Evolutionary conservation across 495 filamentous ascomycete genomes (phyloP).

Genomic region (Penicillium soppii): DNA sequence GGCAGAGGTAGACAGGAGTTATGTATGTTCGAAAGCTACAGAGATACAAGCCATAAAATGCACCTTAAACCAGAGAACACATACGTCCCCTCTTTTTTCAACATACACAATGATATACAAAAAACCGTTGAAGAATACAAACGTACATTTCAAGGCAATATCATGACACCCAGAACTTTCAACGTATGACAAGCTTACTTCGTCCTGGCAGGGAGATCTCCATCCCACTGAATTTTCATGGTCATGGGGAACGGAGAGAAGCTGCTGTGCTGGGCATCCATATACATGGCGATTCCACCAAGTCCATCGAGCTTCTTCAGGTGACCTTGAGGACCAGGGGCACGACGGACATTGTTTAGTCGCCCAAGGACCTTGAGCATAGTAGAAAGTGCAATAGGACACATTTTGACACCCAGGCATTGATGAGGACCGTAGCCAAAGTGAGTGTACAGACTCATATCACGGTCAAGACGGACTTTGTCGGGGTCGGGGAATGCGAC

Average conservation of each 20-base stretch:
- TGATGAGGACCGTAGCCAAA: slow-evolving; percentile 60
- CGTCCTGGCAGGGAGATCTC: slow-evolving; percentile 28
- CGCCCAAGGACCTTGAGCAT: slow-evolving; percentile 58
- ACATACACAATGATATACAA: too few relatives aligned
- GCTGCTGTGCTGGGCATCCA: slow-evolving; percentile 69
- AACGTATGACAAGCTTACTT: too few relatives aligned
- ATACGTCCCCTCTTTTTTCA: too few relatives aligned
- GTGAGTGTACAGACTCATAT: slow-evolving; percentile 62
- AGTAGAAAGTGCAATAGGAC: slow-evolving; percentile 58
- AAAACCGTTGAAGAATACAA: too few relatives aligned
- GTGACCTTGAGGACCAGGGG: slow-evolving; percentile 63
- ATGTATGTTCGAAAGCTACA: too few relatives aligned
- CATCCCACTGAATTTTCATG: slow-evolving; percentile 54
- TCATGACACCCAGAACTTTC: too few relatives aligned
- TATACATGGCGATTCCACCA: slow-evolving; percentile 61
- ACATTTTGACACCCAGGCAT: slow-evolving; percentile 56
- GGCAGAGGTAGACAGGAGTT: too few relatives aligned
- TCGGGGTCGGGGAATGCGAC: slow-evolving; percentile 64
- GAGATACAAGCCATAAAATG: too few relatives aligned
- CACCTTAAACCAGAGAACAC: too few relatives aligned
- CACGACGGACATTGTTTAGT: slow-evolving; percentile 58
- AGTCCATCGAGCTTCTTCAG: slow-evolving; percentile 62
- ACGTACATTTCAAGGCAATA: too few relatives aligned
- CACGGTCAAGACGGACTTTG: slow-evolving; percentile 61
- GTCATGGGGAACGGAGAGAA: slow-evolving; percentile 69